Evolutionary conservation across 2,329 filamentous ascomycete genomes (phyloP).

Genomic region (Phialocephala sp.): DNA sequence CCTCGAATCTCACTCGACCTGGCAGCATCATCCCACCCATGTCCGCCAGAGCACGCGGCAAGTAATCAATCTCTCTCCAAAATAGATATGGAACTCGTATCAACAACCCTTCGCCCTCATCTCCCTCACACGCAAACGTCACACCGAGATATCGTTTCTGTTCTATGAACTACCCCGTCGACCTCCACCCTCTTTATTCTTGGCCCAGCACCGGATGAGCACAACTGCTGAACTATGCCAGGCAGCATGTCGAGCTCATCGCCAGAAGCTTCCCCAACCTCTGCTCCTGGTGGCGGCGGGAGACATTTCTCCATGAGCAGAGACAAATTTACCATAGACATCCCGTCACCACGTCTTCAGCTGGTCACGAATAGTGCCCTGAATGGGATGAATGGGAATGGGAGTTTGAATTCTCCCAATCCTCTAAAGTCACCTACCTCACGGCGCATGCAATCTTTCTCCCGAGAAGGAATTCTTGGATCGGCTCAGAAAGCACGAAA

Average conservation of each 20-base stretch:
- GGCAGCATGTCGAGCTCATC: conserved; percentile 42
- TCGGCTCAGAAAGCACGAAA: conserved; percentile 60
- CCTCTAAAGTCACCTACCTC: conserved; percentile 58
- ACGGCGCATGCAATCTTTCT: conserved; percentile 54
- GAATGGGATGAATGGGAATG: conserved; percentile 28
- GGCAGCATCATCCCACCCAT: conserved; percentile 23
- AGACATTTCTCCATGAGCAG: conserved; percentile 40
- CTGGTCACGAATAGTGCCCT: conserved; percentile 34
- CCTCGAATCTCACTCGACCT: conserved; percentile 20
- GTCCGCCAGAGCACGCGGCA: conserved; percentile 33
- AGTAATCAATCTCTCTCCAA: conserved; percentile 33
- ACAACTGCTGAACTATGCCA: conserved; percentile 24
- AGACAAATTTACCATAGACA: conserved; percentile 40
- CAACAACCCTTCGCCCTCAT: conserved; percentile 26
- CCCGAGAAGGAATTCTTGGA: conserved; percentile 59
- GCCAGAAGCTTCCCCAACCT: conserved; percentile 40
- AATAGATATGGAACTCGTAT: conserved; percentile 34
- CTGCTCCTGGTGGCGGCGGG: conserved; percentile 33
- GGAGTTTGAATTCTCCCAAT: conserved; percentile 34
- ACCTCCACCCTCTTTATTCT: conserved; percentile 20
- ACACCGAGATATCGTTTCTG: conserved; percentile 21
- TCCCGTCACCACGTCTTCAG: conserved; percentile 38
- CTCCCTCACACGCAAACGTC: conserved; percentile 23
- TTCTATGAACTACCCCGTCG: conserved; percentile 23
- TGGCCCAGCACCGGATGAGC: conserved; percentile 28